These are phyloP conservation scores for Umbelopsis vinacea DNA, from an alignment of 192 early-diverging fungal genomes.

Conservation along the genomic window DNA sequence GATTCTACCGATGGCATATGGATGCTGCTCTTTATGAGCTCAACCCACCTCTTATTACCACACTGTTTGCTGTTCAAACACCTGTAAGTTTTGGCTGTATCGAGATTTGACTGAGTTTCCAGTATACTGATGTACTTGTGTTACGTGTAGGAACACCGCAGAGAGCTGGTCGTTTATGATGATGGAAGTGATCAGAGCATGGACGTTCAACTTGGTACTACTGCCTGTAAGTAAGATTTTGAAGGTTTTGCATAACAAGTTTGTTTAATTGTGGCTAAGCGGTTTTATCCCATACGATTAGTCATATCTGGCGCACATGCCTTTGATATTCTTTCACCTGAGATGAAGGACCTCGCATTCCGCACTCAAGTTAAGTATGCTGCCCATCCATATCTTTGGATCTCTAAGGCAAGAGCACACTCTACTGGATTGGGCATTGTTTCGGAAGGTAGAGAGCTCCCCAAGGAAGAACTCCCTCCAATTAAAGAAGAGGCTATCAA, in stretches of 20 bases:
- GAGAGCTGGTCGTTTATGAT: slow-evolving; percentile 34
- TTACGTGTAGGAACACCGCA: slow-evolving; percentile 27
- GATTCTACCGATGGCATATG: slow-evolving; percentile 47
- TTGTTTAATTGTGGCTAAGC: background rate
- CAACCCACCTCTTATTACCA: slow-evolving; percentile 40
- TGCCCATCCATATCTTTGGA: slow-evolving; percentile 43
- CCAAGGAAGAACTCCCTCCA: slow-evolving; percentile 29
- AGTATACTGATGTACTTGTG: background rate
- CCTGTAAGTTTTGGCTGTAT: slow-evolving; percentile 27
- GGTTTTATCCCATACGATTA: background rate
- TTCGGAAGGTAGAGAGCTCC: slow-evolving; percentile 37
- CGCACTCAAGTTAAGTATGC: slow-evolving; percentile 43
- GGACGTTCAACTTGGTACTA: slow-evolving; percentile 45
- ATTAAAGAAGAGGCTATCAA: slow-evolving; percentile 36
- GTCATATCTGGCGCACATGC: slow-evolving; percentile 42
- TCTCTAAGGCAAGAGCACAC: slow-evolving; percentile 34
- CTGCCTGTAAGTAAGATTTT: slow-evolving; percentile 36
- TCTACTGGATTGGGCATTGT: slow-evolving; percentile 40
- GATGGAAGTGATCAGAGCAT: slow-evolving; percentile 28
- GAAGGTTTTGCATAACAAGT: no score
- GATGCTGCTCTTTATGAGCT: slow-evolving; percentile 41
- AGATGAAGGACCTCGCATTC: slow-evolving; percentile 39
- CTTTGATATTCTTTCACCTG: slow-evolving; percentile 39
- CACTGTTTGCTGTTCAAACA: slow-evolving; percentile 38
- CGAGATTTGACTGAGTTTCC: no score